Conservation (phyloP, 345 rosid species). For the Euphorbia peplus region DNA sequence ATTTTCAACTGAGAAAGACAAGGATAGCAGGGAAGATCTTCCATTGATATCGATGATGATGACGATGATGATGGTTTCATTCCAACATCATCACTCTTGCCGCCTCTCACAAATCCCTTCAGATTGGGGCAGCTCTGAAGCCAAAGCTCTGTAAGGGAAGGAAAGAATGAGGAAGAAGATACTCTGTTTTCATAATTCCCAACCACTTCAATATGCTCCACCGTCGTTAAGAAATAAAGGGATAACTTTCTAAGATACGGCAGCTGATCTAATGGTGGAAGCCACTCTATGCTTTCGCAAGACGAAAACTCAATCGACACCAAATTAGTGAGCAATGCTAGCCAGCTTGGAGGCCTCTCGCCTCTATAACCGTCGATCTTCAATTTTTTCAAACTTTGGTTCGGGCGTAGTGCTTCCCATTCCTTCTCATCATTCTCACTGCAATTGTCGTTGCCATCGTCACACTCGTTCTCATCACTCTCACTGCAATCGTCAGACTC, state of each 20-base stretch:
- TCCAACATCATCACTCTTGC: no score
- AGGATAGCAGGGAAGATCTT: neutral
- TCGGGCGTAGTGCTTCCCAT: conserved; percentile 1
- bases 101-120: no score
- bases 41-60: neutral
- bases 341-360: conserved; percentile 10
- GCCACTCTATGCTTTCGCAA: neutral
- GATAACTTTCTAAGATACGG: neutral
- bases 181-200: neutral
- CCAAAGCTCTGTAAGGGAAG: conserved; percentile 7
- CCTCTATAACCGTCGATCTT: neutral
- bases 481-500: no score
- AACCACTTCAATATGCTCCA: conserved; percentile 1
- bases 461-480: no score
- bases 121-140: neutral
- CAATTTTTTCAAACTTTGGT: neutral
- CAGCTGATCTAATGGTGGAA: conserved; percentile 8
- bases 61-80: no score
- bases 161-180: conserved; percentile 1
- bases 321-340: conserved; percentile 11
- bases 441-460: neutral
- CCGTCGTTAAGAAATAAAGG: neutral
- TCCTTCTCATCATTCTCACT: neutral
- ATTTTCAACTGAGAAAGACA: neutral
- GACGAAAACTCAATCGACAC: neutral